Conservation (phyloP, 805 yeast genomes). For the Spencermartinsiella europaea region DNA sequence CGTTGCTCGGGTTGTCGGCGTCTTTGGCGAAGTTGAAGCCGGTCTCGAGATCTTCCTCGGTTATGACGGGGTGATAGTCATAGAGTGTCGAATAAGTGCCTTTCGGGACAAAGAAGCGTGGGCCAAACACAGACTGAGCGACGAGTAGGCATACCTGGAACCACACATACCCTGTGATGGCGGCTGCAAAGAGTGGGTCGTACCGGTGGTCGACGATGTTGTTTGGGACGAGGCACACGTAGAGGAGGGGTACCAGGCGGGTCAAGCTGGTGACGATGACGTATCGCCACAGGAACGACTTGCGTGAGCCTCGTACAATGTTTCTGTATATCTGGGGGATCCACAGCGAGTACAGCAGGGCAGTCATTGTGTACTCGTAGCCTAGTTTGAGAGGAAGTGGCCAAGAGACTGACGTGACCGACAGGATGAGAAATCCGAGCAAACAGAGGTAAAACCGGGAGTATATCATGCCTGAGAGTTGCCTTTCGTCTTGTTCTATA, state of each 20-base stretch:
- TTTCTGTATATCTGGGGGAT: slow-evolving; percentile 83
- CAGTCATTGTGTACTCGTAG: slow-evolving; percentile 53
- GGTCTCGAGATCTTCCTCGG: slow-evolving; percentile 54
- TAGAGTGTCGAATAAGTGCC: slow-evolving; percentile 73
- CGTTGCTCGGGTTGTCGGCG: slow-evolving; percentile 1
- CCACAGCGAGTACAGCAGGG: slow-evolving; percentile 70
- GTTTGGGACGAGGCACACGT: slow-evolving; percentile 45
- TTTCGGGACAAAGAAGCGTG: slow-evolving; percentile 79
- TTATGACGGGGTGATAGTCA: slow-evolving; percentile 70
- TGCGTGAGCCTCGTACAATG: slow-evolving; percentile 59
- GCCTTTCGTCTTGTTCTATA: slow-evolving; percentile 45
- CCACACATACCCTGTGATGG: slow-evolving; percentile 50
- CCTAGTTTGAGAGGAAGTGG: slow-evolving; percentile 47
- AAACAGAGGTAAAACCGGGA: slow-evolving; percentile 51
- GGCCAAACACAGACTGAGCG: slow-evolving; percentile 64
- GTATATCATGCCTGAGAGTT: slow-evolving; percentile 52
- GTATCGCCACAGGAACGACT: slow-evolving; percentile 69
- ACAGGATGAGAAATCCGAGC: slow-evolving; percentile 50
- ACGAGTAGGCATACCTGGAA: slow-evolving; percentile 55
- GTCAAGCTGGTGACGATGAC: slow-evolving; percentile 62
- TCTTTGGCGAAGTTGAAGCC: slow-evolving; percentile 31
- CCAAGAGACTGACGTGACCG: slow-evolving; percentile 59
- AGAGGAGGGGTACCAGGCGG: slow-evolving; percentile 60
- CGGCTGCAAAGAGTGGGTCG: slow-evolving; percentile 46
- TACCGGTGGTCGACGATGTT: slow-evolving; percentile 71